Conservation (phyloP, 257 asterid genomes). For the Orobanche coerulescens region DNA sequence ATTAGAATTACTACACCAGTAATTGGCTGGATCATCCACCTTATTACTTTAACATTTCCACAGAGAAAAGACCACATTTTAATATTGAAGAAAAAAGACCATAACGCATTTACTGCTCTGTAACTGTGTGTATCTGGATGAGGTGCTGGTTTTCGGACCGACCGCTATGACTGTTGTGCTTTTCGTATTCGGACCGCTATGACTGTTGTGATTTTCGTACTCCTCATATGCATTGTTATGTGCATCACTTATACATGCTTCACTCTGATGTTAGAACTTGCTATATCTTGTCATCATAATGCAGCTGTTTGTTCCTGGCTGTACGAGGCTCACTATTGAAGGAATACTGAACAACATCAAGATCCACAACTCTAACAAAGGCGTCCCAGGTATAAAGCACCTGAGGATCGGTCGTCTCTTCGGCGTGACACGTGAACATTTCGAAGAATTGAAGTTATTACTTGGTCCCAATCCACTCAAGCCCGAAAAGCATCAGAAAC, state of each 20-base stretch:
- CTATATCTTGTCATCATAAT: slow-evolving; percentile 19
- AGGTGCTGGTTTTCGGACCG: too few relatives aligned
- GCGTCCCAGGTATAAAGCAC: slow-evolving; percentile 40
- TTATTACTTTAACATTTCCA: neutral
- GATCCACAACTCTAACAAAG: slow-evolving; percentile 37
- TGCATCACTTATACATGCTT: neutral
- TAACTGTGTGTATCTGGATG: too few relatives aligned
- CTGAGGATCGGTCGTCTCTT: slow-evolving; percentile 65
- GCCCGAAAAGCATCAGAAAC: slow-evolving; percentile 31
- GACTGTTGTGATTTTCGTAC: neutral
- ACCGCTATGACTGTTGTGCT: too few relatives aligned
- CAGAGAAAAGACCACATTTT: too few relatives aligned
- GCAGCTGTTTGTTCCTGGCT: slow-evolving; percentile 82
- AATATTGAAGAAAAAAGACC: too few relatives aligned
- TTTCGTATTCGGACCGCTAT: too few relatives aligned
- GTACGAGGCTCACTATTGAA: slow-evolving; percentile 62
- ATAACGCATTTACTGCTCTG: too few relatives aligned
- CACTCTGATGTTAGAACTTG: neutral
- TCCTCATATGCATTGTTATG: neutral
- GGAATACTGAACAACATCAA: slow-evolving; percentile 44
- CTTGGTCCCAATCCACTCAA: slow-evolving; percentile 31
- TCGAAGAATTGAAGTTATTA: slow-evolving; percentile 39
- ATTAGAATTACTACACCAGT: too few relatives aligned
- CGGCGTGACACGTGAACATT: slow-evolving; percentile 51
- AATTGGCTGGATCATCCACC: neutral